These are phyloP conservation scores for Pistacia atlantica DNA, from an alignment of 345 rosid genomes.

Conservation along the genomic window DNA sequence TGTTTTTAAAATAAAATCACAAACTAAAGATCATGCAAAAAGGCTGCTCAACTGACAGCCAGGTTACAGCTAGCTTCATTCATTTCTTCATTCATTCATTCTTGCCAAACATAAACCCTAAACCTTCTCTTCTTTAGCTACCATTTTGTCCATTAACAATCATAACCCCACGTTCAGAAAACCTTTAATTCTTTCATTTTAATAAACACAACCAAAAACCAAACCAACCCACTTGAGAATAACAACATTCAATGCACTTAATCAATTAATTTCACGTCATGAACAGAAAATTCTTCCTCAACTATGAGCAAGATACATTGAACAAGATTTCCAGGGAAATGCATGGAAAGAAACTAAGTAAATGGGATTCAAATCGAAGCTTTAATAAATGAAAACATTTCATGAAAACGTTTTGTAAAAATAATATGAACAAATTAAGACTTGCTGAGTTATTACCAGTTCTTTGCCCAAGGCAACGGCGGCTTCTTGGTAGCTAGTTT, in stretches of 20 bases:
- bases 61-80: conserved; percentile 79
- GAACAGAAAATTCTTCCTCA: not conserved
- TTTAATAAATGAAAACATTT: too few species aligned
- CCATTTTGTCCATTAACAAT: conserved; percentile 25
- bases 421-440: not conserved
- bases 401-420: not conserved
- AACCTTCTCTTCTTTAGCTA: conserved; percentile 31
- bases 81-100: conserved; percentile 30
- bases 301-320: not conserved
- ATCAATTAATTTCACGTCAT: not conserved
- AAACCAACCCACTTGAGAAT: conserved; percentile 21
- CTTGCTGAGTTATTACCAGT: conserved; percentile 44
- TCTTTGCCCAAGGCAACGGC: conserved; percentile 80
- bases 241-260: not conserved
- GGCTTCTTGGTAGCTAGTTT: conserved; percentile 77
- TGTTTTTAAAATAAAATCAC: conserved; percentile 1
- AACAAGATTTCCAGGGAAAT: not conserved
- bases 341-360: not conserved
- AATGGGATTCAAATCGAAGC: not conserved
- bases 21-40: conserved; percentile 76
- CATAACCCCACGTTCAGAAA: conserved; percentile 46
- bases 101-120: conserved; percentile 56
- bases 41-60: conserved; percentile 92
- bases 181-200: conserved; percentile 36
- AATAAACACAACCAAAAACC: conserved; percentile 22